These are phyloP conservation scores for Aspergillus panamensis DNA, from an alignment of 495 filamentous ascomycete species.

Conservation along the genomic window DNA sequence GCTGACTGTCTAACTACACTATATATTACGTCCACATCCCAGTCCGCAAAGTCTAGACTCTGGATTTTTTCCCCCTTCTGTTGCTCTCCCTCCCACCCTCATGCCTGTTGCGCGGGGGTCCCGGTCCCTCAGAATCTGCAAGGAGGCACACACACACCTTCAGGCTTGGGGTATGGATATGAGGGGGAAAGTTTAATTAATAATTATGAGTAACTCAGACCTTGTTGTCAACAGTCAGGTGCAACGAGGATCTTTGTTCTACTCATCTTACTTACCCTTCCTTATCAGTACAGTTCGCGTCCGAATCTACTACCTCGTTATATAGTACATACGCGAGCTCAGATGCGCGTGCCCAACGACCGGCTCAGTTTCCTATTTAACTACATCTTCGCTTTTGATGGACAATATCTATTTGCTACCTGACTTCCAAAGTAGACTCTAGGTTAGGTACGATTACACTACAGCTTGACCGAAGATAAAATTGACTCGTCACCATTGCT, in stretches of 20 bases:
- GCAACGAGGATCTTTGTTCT: neutral
- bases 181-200: neutral
- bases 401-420: no score
- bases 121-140: neutral
- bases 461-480: slow-evolving; percentile 3
- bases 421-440: no score
- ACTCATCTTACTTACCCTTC: neutral
- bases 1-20: neutral
- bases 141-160: neutral
- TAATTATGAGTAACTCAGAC: neutral
- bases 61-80: neutral
- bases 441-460: neutral
- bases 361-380: neutral
- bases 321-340: no score
- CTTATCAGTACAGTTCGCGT: neutral
- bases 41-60: neutral
- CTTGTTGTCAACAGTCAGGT: neutral
- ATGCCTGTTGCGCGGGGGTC: neutral
- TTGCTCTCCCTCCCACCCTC: neutral
- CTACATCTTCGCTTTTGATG: no score
- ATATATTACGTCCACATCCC: neutral
- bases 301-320: no score
- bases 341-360: neutral
- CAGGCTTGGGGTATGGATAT: neutral
- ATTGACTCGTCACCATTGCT: slow-evolving; percentile 20